phyloP scores from a whole-genome alignment of 257 asterid species.

The Anisodus tanguticus region DNA sequence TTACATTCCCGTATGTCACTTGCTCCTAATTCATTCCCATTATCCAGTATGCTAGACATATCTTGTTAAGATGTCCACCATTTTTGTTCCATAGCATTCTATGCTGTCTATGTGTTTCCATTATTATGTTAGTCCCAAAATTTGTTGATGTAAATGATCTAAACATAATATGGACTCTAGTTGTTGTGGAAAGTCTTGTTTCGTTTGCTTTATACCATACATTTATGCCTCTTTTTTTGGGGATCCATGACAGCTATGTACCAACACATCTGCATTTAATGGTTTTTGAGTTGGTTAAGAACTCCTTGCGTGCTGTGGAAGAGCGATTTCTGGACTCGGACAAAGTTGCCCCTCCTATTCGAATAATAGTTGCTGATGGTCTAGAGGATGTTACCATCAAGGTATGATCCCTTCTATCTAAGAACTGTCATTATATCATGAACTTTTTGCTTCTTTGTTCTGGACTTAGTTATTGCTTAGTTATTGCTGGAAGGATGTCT shows the following conservation, averaged over 20 bases:
- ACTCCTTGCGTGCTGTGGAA: slow-evolving; percentile 96
- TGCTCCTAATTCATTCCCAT: slow-evolving; percentile 17
- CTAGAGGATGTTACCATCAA: slow-evolving; percentile 94
- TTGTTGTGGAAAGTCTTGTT: slow-evolving; percentile 12
- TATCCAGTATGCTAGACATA: not conserved
- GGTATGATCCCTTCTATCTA: slow-evolving; percentile 45
- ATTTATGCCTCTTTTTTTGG: not conserved
- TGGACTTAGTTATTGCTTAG: not conserved
- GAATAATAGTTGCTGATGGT: slow-evolving; percentile 95
- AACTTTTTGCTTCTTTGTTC: not conserved
- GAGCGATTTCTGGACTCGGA: slow-evolving; percentile 80
- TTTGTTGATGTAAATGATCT: not conserved
- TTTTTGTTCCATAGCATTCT: not conserved
- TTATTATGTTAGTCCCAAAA: not conserved
- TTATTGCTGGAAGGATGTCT: not conserved
- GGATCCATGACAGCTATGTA: slow-evolving; percentile 61
- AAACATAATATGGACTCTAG: not conserved
- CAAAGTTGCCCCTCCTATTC: slow-evolving; percentile 80
- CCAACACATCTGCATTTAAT: slow-evolving; percentile 92
- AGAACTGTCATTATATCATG: not conserved
- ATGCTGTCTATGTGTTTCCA: not conserved
- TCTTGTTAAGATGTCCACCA: not conserved
- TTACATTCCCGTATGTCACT: slow-evolving; percentile 80
- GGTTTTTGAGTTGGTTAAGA: slow-evolving; percentile 96
- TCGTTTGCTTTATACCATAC: slow-evolving; percentile 5